These are phyloP conservation scores for Metschnikowia chrysomelidarum DNA, from an alignment of 805 yeast genomes.

Conservation along the genomic window DNA sequence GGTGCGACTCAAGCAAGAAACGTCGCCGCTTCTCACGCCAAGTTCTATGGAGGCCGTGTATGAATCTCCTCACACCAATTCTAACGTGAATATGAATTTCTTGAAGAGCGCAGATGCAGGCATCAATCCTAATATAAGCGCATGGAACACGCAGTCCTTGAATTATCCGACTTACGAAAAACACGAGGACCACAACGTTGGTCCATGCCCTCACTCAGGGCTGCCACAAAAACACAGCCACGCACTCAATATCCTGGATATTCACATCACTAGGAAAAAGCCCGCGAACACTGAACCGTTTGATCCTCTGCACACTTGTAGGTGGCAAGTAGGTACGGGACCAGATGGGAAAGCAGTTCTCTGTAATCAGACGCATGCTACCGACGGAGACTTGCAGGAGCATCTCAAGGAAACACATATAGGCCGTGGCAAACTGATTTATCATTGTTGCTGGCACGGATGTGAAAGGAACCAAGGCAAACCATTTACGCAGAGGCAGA, in stretches of 20 bases:
- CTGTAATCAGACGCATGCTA: slow-evolving; percentile 52
- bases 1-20: background rate
- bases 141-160: no score
- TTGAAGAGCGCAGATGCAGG: background rate
- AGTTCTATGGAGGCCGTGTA: slow-evolving; percentile 8
- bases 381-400: slow-evolving; percentile 61
- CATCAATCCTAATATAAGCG: background rate
- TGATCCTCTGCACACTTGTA: slow-evolving; percentile 43
- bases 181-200: no score
- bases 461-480: slow-evolving; percentile 62
- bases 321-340: slow-evolving; percentile 38
- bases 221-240: slow-evolving; percentile 2
- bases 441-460: slow-evolving; percentile 74
- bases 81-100: background rate
- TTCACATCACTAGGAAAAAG: slow-evolving; percentile 31
- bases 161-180: no score
- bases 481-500: slow-evolving; percentile 79
- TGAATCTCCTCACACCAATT: background rate
- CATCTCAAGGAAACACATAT: slow-evolving; percentile 72
- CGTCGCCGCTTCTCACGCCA: slow-evolving; percentile 13
- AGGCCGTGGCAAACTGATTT: slow-evolving; percentile 66
- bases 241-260: slow-evolving; percentile 29
- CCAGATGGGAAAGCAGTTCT: slow-evolving; percentile 28
- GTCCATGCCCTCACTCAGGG: no score
- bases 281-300: slow-evolving; percentile 6